Percentiles rank a stretch among this genome's conserved stretches.
Evolutionary conservation across 345 rosid species (phyloP).

Genomic region (Salix viminalis): DNA sequence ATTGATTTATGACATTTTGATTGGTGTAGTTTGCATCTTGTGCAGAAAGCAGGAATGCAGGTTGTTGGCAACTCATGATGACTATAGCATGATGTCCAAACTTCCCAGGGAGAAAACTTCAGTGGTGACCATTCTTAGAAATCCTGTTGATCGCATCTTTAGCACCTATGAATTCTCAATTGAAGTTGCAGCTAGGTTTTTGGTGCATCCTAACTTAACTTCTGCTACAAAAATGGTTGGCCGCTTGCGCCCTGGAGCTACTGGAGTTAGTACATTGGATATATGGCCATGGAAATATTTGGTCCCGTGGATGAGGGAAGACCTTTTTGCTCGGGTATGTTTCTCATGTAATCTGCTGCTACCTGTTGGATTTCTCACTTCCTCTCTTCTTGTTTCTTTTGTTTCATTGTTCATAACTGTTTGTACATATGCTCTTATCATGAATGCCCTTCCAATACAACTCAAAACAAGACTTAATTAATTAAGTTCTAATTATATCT

Average conservation of each 20-base stretch:
- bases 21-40: conserved; percentile 13
- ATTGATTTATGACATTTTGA: neutral
- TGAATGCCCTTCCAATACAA: too few relatives aligned
- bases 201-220: conserved; percentile 91
- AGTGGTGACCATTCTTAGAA: conserved; percentile 81
- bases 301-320: conserved; percentile 99
- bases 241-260: conserved; percentile 53
- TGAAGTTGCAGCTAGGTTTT: conserved; percentile 94
- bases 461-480: too few relatives aligned
- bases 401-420: neutral
- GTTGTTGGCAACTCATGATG: conserved; percentile 89
- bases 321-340: conserved; percentile 82
- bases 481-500: too few relatives aligned
- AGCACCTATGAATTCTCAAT: conserved; percentile 91
- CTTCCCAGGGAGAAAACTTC: conserved; percentile 81
- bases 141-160: conserved; percentile 83
- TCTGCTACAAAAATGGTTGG: conserved; percentile 64
- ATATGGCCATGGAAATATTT: conserved; percentile 99
- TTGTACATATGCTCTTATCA: neutral
- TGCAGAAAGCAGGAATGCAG: conserved; percentile 75
- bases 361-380: neutral
- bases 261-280: conserved; percentile 82
- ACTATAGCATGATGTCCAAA: conserved; percentile 85
- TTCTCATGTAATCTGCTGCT: conserved; percentile 2
- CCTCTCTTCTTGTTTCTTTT: neutral